Base-by-base conservation (phyloP, 2,329 filamentous ascomycete species). In the Berkeleyomyces basicola region DNA sequence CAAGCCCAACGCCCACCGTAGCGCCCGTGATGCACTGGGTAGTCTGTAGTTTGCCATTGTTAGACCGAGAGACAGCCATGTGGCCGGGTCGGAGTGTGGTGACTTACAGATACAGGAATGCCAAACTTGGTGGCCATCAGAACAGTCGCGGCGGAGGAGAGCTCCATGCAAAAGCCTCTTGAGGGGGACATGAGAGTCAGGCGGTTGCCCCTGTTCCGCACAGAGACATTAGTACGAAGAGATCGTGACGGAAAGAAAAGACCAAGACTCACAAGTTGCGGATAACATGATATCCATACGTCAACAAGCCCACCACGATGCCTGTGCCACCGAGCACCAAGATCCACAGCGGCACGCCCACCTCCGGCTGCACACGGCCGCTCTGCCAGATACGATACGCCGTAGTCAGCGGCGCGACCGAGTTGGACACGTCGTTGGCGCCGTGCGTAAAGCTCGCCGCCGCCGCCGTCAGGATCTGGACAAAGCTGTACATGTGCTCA, bases 281-380 rank as follows among this genome's bases (percentile, higher is more conserved):
- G 78, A 82, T 82, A 68, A 84, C 82, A 68, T 84, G 81, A 70
- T 83, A 84, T 6, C 82, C 82, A 67, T 82, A 84, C 7, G 80
- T 82, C 72, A 79, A 74, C 64, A 84, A 73, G n/a, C 82, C 82
- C n/a, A 82, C 68, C 53, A 78, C 77, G 36, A 82, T 78, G 58
- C 73, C 72, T 0, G 73, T 70, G 64, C 77, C 77, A 14, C 78
- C 76, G 39, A 78, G 74, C 59, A 75, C 74, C 10, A 80, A 70
- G 64, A 80, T 73, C 77, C 79, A 81, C 46, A 77, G 67, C 1
- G 78, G 78, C 14, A 78, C 75, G 7, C 71, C 69, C 1, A 73
- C 71, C n/a, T 71, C 67, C 9, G 68, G 69, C 9, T 67, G 64
- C 2, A 76, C 70, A 3, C 68, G 67, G 11, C 78, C 78, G 1